Conservation (phyloP, 2,329 filamentous ascomycete species). For the Cryphonectria nitschkei region DNA sequence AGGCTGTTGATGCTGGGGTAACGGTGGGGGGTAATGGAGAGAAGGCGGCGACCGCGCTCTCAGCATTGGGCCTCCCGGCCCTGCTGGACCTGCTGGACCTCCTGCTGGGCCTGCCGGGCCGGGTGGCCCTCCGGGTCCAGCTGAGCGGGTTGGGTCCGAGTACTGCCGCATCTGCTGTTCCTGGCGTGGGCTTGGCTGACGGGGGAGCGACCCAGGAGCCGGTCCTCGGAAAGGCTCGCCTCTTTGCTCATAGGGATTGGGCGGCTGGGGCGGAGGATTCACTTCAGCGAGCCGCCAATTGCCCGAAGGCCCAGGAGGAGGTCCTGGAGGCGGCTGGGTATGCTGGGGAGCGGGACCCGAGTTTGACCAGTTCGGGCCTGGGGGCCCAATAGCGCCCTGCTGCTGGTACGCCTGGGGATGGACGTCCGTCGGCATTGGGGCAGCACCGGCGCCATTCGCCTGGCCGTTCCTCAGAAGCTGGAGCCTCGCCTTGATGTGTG, state of each 20-base stretch:
- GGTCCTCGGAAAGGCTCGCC: conserved; percentile 71
- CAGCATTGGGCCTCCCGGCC: conserved; percentile 26
- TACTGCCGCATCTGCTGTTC: conserved; percentile 73
- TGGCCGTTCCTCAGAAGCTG: conserved; percentile 85
- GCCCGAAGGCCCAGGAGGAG: conserved; percentile 59
- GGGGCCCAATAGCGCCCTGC: conserved; percentile 78
- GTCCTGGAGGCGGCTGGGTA: conserved; percentile 44
- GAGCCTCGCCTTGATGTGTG: conserved; percentile 93
- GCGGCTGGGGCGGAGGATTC: conserved; percentile 72
- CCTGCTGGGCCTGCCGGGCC: conserved; percentile 19
- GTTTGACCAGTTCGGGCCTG: conserved; percentile 86
- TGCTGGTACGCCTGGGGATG: conserved; percentile 93
- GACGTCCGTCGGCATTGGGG: conserved; percentile 92
- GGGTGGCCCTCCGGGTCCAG: conserved; percentile 24
- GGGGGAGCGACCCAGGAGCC: conserved; percentile 59
- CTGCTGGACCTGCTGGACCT: conserved; percentile 38
- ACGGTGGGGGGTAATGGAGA: conserved; percentile 58
- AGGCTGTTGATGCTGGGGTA: conserved; percentile 47
- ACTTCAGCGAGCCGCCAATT: conserved; percentile 78
- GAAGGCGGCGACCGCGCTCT: conserved; percentile 47
- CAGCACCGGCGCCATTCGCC: conserved; percentile 72
- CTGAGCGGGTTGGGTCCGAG: conserved; percentile 63
- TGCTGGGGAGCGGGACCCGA: conserved; percentile 67
- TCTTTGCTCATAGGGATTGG: conserved; percentile 80
- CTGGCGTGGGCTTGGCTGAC: conserved; percentile 77